phyloP scores from a whole-genome alignment of 768 basidiomycete genomes.

The Gymnopilus junonius region DNA sequence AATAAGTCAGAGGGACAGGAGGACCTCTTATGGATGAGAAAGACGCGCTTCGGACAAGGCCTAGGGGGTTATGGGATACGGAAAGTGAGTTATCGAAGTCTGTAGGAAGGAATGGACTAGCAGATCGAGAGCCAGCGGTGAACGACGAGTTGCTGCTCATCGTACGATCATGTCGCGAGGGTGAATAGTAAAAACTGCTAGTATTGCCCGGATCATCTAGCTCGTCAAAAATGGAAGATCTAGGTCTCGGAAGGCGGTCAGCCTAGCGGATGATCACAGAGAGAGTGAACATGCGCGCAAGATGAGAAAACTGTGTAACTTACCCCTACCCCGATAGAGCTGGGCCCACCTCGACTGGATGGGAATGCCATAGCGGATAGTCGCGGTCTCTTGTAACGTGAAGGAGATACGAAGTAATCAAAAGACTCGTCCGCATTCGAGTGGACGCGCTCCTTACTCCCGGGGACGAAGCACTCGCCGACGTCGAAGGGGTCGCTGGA shows the following conservation, averaged over 20 bases:
- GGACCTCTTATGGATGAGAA: slow-evolving; percentile 20
- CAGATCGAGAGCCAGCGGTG: slow-evolving; percentile 19
- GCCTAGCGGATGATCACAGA: not conserved
- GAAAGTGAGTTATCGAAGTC: not conserved
- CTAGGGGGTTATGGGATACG: slow-evolving; percentile 9
- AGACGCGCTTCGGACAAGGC: slow-evolving; percentile 32
- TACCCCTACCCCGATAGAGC: slow-evolving; percentile 25
- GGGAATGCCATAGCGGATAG: slow-evolving; percentile 31
- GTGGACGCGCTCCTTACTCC: slow-evolving; percentile 37
- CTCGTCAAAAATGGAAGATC: slow-evolving; percentile 5
- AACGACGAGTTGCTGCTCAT: slow-evolving; percentile 32
- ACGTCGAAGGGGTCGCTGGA: slow-evolving; percentile 2
- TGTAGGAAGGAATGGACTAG: slow-evolving; percentile 6
- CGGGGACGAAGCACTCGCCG: not conserved
- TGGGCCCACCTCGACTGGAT: slow-evolving; percentile 18
- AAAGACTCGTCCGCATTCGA: slow-evolving; percentile 33
- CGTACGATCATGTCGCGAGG: slow-evolving; percentile 19
- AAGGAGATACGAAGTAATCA: not conserved
- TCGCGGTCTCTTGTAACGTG: slow-evolving; percentile 34
- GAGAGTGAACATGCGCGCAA: not conserved
- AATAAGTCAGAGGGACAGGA: slow-evolving; percentile 23
- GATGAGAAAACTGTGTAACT: slow-evolving; percentile 15
- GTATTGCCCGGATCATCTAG: slow-evolving; percentile 4
- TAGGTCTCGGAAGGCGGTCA: slow-evolving; percentile 10
- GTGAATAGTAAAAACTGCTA: slow-evolving; percentile 20